Conservation (phyloP, 345 rosid genomes). For the Populus alba region DNA sequence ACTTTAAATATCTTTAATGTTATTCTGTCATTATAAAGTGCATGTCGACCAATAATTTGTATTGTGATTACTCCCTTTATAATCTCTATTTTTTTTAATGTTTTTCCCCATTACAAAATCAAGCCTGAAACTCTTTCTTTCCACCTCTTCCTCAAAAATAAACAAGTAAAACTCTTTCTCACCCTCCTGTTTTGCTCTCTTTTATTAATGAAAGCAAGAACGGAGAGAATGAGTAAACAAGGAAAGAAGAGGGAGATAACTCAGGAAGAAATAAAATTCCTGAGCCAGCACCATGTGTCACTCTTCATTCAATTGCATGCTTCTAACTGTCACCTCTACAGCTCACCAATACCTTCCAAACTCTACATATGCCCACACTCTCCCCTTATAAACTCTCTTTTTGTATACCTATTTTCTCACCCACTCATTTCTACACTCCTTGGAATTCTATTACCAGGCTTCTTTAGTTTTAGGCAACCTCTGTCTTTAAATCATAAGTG, state of each 20-base stretch:
- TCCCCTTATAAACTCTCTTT: not conserved
- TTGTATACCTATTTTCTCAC: not conserved
- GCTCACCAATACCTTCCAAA: not conserved
- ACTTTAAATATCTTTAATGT: too few species aligned
- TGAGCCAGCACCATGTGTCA: slow-evolving; percentile 1
- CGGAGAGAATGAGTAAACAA: not conserved
- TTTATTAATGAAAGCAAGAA: not conserved
- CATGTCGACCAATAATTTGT: too few species aligned
- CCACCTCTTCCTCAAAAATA: too few species aligned
- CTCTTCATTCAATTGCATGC: not conserved
- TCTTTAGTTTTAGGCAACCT: too few species aligned
- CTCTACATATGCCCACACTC: not conserved
- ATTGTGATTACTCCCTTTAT: too few species aligned
- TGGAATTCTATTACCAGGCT: not conserved
- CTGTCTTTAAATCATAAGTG: too few species aligned
- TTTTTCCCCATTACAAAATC: too few species aligned
- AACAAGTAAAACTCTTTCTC: not conserved
- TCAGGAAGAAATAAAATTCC: not conserved
- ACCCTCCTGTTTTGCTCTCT: not conserved
- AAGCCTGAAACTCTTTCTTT: not conserved
- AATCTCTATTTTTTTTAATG: too few species aligned
- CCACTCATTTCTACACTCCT: not conserved
- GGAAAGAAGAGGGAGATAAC: not conserved
- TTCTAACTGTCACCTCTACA: not conserved
- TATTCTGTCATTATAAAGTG: too few species aligned